phyloP scores from a whole-genome alignment of 192 early-diverging fungal genomes.

The Podila epigama region DNA sequence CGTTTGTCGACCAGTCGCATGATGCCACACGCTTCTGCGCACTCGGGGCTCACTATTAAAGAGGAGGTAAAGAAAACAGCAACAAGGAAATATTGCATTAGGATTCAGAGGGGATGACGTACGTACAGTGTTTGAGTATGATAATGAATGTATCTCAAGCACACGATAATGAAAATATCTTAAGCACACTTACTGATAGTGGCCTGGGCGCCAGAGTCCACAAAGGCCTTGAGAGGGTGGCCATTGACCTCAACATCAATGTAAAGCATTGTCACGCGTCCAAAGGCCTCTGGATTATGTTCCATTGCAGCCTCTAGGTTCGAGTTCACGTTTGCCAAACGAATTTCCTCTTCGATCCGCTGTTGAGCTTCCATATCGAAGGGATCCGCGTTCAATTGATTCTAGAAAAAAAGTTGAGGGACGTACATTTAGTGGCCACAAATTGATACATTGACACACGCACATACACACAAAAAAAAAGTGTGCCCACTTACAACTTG shows the following conservation, averaged over 20 bases:
- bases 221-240: slow-evolving; percentile 88
- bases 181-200: slow-evolving; percentile 76
- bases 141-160: not conserved
- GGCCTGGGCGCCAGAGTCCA: slow-evolving; percentile 96
- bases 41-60: slow-evolving; percentile 64
- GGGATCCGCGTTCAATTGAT: slow-evolving; percentile 78
- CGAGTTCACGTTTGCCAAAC: slow-evolving; percentile 80
- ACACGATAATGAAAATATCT: not conserved
- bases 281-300: slow-evolving; percentile 95
- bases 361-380: slow-evolving; percentile 92
- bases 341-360: slow-evolving; percentile 91
- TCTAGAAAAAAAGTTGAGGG: slow-evolving; percentile 16
- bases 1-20: slow-evolving; percentile 90
- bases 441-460: no score
- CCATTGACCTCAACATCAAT: slow-evolving; percentile 91
- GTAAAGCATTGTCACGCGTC: slow-evolving; percentile 90
- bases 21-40: slow-evolving; percentile 79
- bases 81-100: not conserved
- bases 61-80: not conserved
- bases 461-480: slow-evolving; percentile 7
- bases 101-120: not conserved
- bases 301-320: slow-evolving; percentile 92
- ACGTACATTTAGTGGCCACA: not conserved
- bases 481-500: slow-evolving; percentile 51
- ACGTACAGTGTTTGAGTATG: not conserved